Evolutionary conservation across 73 alveolate genomes (phyloP), one percentile per base, ranked within the genome.

Genomic region (Durusdinium trenchii): DNA sequence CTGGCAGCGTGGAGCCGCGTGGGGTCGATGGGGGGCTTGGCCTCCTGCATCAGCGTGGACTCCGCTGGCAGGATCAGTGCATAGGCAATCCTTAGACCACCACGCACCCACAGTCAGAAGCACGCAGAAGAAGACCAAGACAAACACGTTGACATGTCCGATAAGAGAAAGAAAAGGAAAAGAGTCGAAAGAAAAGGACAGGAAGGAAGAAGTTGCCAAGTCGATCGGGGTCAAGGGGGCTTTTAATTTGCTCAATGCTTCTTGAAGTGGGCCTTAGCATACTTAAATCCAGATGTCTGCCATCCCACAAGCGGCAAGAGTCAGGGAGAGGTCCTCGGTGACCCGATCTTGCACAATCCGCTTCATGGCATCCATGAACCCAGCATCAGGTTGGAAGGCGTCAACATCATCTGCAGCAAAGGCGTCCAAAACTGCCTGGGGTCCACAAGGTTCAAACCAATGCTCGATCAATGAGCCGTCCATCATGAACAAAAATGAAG

Each of bases 11-110:
- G 98, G n/a, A 92, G 61, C 48, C 86, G 86, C 47, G 98, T 92
- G 12, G 98, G 98, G 38, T 92, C 98, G 64, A 92, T 92, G 67
- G 98, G 98, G 12, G 98, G 98, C 91, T 43, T 69, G 14, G 79
- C 79, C 76, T 64, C 54, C 64, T 92, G 98, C 98, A 92, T 92
- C 50, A 92, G 98, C 51, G 98, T 92, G 91, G 91, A 48, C 98
- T 92, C 98, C 6, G 98, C 62, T 30, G 98, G 98, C 91, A 92
- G n/a, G 98, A 71, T 92, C 50, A 92, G 79, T 36, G 98, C 89
- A 36, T 71, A 92, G 51, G 98, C 98, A 48, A 92, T 73, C 95
- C 82, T 61, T 38, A 43, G 36, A 30, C 9, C 43, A 62, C 38
- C 42, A 7, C 42, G 43, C n/a, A n/a, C n/a, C n/a, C n/a, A n/a